Evolutionary conservation across 495 filamentous ascomycete genomes (phyloP).

Genomic region (Saxophila tyrrhenica): DNA sequence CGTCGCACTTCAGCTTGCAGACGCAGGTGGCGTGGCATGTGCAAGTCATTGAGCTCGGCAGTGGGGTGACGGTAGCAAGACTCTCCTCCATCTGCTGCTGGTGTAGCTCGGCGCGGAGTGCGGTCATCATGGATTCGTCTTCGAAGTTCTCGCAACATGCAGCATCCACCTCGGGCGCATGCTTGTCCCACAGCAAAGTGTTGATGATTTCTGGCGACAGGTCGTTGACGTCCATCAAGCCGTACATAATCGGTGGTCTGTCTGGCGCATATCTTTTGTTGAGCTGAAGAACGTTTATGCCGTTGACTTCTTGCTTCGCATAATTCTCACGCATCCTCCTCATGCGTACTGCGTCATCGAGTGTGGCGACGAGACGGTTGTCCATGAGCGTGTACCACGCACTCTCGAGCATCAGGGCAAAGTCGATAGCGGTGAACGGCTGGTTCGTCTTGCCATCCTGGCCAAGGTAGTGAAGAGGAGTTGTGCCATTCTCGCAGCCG

Average conservation of each 20-base stretch:
- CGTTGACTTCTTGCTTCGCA: not conserved
- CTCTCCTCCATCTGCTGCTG: not conserved
- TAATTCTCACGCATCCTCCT: not conserved
- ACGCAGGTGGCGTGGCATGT: not conserved
- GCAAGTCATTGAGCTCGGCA: not conserved
- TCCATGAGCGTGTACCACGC: constrained; percentile 6
- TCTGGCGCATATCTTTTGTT: not conserved
- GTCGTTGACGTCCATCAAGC: constrained; percentile 5
- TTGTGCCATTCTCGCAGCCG: constrained; percentile 3
- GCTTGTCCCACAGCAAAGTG: constrained; percentile 5
- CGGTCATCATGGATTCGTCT: constrained; percentile 3
- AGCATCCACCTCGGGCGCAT: not conserved
- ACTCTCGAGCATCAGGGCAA: constrained; percentile 8
- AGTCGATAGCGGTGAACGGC: constrained; percentile 7
- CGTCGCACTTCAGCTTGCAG: constrained; percentile 1
- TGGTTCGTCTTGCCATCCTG: not conserved
- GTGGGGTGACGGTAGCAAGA: not conserved
- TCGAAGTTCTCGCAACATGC: not conserved
- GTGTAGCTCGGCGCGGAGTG: not conserved
- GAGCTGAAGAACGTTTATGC: too few species aligned
- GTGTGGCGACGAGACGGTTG: constrained; percentile 1
- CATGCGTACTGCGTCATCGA: constrained; percentile 9
- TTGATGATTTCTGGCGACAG: constrained; percentile 8
- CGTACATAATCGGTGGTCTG: not conserved
- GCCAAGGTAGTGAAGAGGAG: constrained; percentile 10